A percentile compares a stretch with the other conserved stretches of the same genome.
Conservation (phyloP, 2,329 filamentous ascomycete genomes). For the Aspergillus brunneoviolaceus region DNA sequence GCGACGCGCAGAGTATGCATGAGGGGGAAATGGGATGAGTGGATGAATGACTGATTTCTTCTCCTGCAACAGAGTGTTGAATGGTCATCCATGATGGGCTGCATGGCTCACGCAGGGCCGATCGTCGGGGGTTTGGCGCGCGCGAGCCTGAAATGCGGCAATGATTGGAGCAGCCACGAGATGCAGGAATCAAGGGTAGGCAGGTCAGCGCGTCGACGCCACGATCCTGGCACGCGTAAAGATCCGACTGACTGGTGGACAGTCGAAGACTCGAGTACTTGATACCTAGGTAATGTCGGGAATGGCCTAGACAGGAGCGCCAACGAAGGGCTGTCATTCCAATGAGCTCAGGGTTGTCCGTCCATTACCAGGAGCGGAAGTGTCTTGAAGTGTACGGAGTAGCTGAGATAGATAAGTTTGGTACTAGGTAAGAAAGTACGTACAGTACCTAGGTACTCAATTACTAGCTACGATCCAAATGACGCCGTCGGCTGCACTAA, state of each 20-base stretch:
- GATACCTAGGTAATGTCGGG: not conserved
- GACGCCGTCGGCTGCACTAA: not conserved
- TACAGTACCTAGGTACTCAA: too few species aligned
- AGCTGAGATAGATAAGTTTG: too few species aligned
- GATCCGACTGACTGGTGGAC: not conserved
- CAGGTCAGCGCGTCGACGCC: conserved; percentile 7
- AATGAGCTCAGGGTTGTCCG: not conserved
- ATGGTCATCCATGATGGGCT: not conserved
- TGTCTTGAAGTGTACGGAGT: too few species aligned
- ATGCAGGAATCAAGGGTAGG: conserved; percentile 7
- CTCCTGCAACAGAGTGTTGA: not conserved
- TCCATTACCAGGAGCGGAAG: not conserved
- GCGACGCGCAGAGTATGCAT: conserved; percentile 9
- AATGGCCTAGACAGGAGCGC: not conserved
- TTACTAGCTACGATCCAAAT: too few species aligned
- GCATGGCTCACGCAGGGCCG: conserved; percentile 1
- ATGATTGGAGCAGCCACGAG: conserved; percentile 8
- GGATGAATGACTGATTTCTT: not conserved
- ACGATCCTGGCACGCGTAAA: conserved; percentile 8
- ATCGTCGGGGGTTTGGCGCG: conserved; percentile 2
- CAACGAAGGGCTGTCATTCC: not conserved
- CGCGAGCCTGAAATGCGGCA: not conserved
- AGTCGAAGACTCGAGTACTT: not conserved
- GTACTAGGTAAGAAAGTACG: too few species aligned
- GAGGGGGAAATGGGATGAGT: not conserved